phyloP scores from a whole-genome alignment of 2,329 filamentous ascomycete genomes.

The Penicillium sp. region DNA sequence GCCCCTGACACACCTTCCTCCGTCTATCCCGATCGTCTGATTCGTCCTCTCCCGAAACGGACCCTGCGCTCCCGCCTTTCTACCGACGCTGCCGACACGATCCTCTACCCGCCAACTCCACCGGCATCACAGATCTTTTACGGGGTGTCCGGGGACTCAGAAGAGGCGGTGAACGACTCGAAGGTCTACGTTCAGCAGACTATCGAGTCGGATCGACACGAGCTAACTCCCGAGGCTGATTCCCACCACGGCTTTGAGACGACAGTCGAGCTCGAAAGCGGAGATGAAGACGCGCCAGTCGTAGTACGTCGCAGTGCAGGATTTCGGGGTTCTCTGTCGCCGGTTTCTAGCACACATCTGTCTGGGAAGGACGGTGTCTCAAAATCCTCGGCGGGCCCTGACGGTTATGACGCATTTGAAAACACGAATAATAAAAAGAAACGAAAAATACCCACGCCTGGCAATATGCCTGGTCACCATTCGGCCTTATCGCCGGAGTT shows the following conservation, averaged over 20 bases:
- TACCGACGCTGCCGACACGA: slow-evolving; percentile 77
- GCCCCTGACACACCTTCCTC: slow-evolving; percentile 72
- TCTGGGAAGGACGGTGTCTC: slow-evolving; percentile 29
- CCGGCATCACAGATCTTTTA: slow-evolving; percentile 74
- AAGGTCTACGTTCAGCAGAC: slow-evolving; percentile 50
- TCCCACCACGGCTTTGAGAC: slow-evolving; percentile 53
- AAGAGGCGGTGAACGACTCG: slow-evolving; percentile 51
- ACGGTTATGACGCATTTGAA: slow-evolving; percentile 96
- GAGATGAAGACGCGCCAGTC: slow-evolving; percentile 57
- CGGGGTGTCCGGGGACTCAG: slow-evolving; percentile 62
- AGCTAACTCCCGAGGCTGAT: slow-evolving; percentile 39
- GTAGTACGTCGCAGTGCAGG: slow-evolving; percentile 44
- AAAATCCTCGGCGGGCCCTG: slow-evolving; percentile 66
- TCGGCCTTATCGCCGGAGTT: slow-evolving; percentile 63
- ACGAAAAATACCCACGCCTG: slow-evolving; percentile 90
- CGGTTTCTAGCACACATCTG: slow-evolving; percentile 27
- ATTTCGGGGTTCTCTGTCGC: slow-evolving; percentile 41
- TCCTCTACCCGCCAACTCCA: slow-evolving; percentile 76
- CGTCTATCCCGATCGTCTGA: slow-evolving; percentile 84
- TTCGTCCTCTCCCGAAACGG: slow-evolving; percentile 86
- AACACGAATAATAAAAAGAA: slow-evolving; percentile 99
- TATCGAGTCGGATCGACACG: slow-evolving; percentile 37
- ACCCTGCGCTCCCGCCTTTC: slow-evolving; percentile 85
- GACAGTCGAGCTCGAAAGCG: slow-evolving; percentile 59
- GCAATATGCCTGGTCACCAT: slow-evolving; percentile 64